Base-by-base conservation (phyloP, 2,329 filamentous ascomycete species). In the Fusarium sterilihyphosum region DNA sequence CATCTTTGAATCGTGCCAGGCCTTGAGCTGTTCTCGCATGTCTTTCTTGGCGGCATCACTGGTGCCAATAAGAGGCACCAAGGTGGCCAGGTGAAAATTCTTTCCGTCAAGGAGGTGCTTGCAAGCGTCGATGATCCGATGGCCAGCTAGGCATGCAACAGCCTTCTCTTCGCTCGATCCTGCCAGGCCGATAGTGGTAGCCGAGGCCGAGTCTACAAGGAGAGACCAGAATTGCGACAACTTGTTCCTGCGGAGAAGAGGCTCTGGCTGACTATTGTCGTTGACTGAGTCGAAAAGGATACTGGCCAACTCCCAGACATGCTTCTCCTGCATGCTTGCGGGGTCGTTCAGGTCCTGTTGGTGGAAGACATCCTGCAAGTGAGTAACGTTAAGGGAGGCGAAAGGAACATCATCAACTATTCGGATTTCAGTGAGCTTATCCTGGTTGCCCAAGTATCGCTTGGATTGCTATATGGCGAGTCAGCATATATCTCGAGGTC, bases 261-360 rank as follows among this genome's bases (percentile, higher is more conserved):
- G 81, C 10, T 81, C 77, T 2, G 82, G 78, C 17, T 84, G 77
- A 2, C 87, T 84, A 6, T 88, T 80, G 22, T 84, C 56, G 6
- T 71, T 84, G 17, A 90, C 71, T n/a, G 91, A 86, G 74, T 98
- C 95, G 79, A 98, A 99, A 8, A 99, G 88, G 43, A 98, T 92
- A 65, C 93, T 93, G 3, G 94, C 92, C 41, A 99, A 86, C 70
- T 94, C 89, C 96, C 97, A 99, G 2, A 96, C 91, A 20, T 91
- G 86, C 78, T 91, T 90, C 82, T 97, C 94, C 65, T 94, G 90
- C 26, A 85, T 82, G 61, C 82, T 86, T 29, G 86, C 86, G 22
- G 85, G 83, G 73, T 85, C 82, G 26, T 80, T 83, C 75, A 81
- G 78, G 44, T 83, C 83, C 52, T 83, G 83, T 46, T 82, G 82